Base-by-base conservation (phyloP, 148 eudicot genomes). In the Silene latifolia region DNA sequence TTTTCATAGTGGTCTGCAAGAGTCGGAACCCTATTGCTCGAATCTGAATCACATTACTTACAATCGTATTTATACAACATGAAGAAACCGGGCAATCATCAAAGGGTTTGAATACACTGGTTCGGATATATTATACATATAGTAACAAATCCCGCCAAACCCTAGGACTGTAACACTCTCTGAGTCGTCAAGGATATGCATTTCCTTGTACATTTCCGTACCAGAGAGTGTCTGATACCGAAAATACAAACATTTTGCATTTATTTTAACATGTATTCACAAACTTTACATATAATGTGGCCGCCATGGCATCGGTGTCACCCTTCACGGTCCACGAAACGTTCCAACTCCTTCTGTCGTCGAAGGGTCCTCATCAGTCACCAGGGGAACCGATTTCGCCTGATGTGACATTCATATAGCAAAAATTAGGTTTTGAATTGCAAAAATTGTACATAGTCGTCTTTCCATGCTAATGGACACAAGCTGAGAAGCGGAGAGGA, bases 301-400 rank as follows among this genome's bases (percentile, higher is more conserved):
- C 4, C 47, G 15, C 21, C 29, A 19, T 21, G 13, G 35, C n/a
- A 42, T 14, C 27, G n/a, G 71, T 19, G 3, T 54, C 47, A n/a
- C 29, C 18, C 51, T 35, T 78, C 75, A 85, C 8, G 87, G 87
- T 76, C 87, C 85, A 67, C 78, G 83, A 25, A 80, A 82, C 11
- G 77, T 72, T 0, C 78, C 77, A 17, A 76, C 60, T 61, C 54
- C 80, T 56, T 85, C 87, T 0, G 87, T 68, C 7, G 67, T 14
- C 14, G 85, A 79, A 20, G 78, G 79, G 54, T 85, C 76, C 8
- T 81, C 91, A 67, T 93, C 98, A 32, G 74, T 77, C 25, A 86
- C 86, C 72, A 86, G 78, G 25, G 96, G 97, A 64, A 91, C 93
- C 9, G 90, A 79, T 53, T 84, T 86, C 8, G 88, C 97, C 98